Conservation (phyloP, 192 early-diverging fungal species). For the Coemansia sp. region DNA sequence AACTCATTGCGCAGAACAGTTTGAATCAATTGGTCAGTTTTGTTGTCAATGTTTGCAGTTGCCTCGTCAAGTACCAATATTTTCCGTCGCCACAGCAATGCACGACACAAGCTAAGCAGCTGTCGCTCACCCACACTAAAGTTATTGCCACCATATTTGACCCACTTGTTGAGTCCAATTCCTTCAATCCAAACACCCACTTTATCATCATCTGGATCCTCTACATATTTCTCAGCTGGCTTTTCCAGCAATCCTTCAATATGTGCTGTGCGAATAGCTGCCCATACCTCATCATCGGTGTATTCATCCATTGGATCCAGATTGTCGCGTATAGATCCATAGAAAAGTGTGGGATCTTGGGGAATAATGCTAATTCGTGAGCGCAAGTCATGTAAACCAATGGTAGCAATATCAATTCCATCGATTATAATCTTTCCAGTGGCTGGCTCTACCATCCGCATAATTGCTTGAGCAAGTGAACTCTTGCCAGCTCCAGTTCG, state of each 20-base stretch:
- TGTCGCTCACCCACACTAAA: slow-evolving; percentile 75
- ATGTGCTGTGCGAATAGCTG: slow-evolving; percentile 49
- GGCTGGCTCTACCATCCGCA: slow-evolving; percentile 66
- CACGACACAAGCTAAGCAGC: slow-evolving; percentile 58
- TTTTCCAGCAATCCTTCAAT: slow-evolving; percentile 43
- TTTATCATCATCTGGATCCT: slow-evolving; percentile 5
- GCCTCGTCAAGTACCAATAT: slow-evolving; percentile 80
- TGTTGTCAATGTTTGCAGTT: slow-evolving; percentile 58
- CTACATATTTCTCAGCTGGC: slow-evolving; percentile 9
- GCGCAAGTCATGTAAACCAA: slow-evolving; percentile 64
- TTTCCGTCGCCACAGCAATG: slow-evolving; percentile 64
- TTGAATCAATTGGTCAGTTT: slow-evolving; percentile 65
- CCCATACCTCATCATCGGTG: slow-evolving; percentile 66
- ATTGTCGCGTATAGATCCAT: slow-evolving; percentile 69
- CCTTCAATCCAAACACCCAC: slow-evolving; percentile 13
- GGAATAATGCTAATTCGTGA: slow-evolving; percentile 63
- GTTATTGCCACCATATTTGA: slow-evolving; percentile 58
- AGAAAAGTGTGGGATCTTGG: slow-evolving; percentile 69
- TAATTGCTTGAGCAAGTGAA: slow-evolving; percentile 61
- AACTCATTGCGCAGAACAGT: slow-evolving; percentile 55
- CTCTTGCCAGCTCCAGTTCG: slow-evolving; percentile 78
- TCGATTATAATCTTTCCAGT: slow-evolving; percentile 61
- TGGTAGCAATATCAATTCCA: slow-evolving; percentile 56
- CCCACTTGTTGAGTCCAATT: slow-evolving; percentile 22
- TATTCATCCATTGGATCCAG: slow-evolving; percentile 63